A percentile compares a stretch with the other conserved stretches of the same genome.
These are phyloP conservation scores for Chaetomium cochliodes DNA, from an alignment of 495 filamentous ascomycete genomes.

Conservation along the genomic window DNA sequence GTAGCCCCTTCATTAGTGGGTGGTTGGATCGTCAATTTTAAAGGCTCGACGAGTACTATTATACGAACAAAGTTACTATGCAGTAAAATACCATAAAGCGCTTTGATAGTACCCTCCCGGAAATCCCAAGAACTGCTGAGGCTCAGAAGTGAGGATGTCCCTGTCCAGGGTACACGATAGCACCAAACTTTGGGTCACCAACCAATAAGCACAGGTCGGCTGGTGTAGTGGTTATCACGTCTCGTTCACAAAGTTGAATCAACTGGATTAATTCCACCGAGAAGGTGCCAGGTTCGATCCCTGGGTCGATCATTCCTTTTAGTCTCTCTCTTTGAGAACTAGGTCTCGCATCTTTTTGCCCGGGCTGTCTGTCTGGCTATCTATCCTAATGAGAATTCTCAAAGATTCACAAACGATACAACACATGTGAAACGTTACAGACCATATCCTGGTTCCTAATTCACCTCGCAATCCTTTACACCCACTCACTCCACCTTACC, in stretches of 20 bases:
- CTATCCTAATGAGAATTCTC: too few relatives aligned
- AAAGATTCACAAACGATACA: too few relatives aligned
- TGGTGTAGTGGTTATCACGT: conserved; percentile 31
- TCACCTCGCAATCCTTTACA: conserved; percentile 5
- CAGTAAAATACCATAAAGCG: too few relatives aligned
- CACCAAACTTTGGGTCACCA: too few relatives aligned
- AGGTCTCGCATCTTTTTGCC: not conserved
- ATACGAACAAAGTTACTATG: too few relatives aligned
- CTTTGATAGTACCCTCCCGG: too few relatives aligned
- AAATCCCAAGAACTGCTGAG: too few relatives aligned
- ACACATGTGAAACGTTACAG: not conserved
- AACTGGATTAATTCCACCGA: conserved; percentile 19
- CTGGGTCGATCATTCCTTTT: conserved; percentile 24
- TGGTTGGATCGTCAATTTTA: too few relatives aligned
- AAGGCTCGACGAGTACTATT: too few relatives aligned
- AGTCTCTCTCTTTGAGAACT: not conserved
- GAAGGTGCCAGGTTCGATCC: conserved; percentile 29
- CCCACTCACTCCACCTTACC: conserved; percentile 35
- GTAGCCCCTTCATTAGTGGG: too few relatives aligned
- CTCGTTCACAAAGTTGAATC: conserved; percentile 22
- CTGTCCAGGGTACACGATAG: too few relatives aligned
- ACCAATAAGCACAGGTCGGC: conserved; percentile 7
- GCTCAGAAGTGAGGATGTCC: too few relatives aligned
- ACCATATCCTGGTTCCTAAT: not conserved
- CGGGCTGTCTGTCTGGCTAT: not conserved